Evolutionary conservation across 306 rosid species (phyloP), one percentile per base, ranked within the genome.

Genomic region (Canavalia gladiata): DNA sequence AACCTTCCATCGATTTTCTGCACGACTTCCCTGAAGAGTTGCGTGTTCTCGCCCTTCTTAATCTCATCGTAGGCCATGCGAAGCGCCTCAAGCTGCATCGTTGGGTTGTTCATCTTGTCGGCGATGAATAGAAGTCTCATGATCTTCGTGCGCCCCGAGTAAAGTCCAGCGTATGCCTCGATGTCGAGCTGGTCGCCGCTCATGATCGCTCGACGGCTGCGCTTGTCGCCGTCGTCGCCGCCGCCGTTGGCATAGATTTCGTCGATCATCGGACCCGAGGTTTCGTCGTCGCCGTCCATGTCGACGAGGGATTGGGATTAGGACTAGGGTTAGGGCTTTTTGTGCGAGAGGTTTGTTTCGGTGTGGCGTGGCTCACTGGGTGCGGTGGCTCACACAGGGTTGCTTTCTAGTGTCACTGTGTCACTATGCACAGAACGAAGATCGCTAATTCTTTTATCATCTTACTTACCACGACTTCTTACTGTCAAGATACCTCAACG

Each of bases 21-120:
- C 80, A 86, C 94, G 1, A 92, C 97, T 43, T 96, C 99, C 47
- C 98, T 86, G 45, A 90, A 88, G 25, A 91, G 60, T 81, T 91
- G 94, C 47, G 99, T 90, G 47, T 96, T 91, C 89, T 96, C 99
- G 0, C 98, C 98, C 88, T 96, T 96, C 95, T 94, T 94, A 74
- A 96, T 91, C 88, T 94, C 99, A n/a, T 94, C 97, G 82, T 90
- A 92, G 4, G 97, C 99, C 92, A 96, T 90, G 29, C 99, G 94
- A 69, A 96, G 97, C 47, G 98, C 97, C 62, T 96, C 99, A 12
- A 94, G 82, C 84, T 91, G 91, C 91, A 91, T 79, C 37, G 94
- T 34, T 5, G 87, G 75, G 91, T 90, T 83, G 65, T 65, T 71
- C 41, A 55, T 58, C 49, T 57, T 84, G 47, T 83, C 90, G 12